Evolutionary conservation across 257 asterid genomes (phyloP).

Genomic region (Plantago major): DNA sequence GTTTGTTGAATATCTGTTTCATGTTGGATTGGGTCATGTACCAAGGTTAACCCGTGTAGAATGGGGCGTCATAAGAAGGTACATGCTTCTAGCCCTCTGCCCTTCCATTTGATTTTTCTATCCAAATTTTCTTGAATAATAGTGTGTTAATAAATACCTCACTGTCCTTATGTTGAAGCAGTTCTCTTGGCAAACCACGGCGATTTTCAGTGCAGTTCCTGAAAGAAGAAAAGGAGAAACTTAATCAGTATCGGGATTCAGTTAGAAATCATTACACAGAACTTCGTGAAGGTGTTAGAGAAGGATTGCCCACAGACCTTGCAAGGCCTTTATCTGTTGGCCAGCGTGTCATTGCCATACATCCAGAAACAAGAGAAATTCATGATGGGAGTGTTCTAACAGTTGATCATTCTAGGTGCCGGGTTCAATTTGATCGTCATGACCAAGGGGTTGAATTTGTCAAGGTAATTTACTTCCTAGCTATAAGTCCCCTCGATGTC

Average conservation of each 20-base stretch:
- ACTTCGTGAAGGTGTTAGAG: slow-evolving; percentile 79
- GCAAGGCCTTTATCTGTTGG: slow-evolving; percentile 92
- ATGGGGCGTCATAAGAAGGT: slow-evolving; percentile 96
- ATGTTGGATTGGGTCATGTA: slow-evolving; percentile 86
- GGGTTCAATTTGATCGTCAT: slow-evolving; percentile 88
- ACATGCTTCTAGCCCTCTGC: slow-evolving; percentile 16
- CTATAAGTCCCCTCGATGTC: slow-evolving; percentile 5
- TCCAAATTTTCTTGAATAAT: slow-evolving; percentile 5
- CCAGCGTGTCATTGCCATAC: slow-evolving; percentile 90
- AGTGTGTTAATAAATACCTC: slow-evolving; percentile 2
- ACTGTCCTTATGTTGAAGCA: slow-evolving; percentile 32
- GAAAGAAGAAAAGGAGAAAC: slow-evolving; percentile 95
- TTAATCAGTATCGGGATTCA: slow-evolving; percentile 77
- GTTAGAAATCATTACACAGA: slow-evolving; percentile 84
- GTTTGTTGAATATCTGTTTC: slow-evolving; percentile 79
- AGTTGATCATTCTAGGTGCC: slow-evolving; percentile 79
- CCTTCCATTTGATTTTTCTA: background rate
- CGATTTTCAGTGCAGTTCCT: slow-evolving; percentile 87
- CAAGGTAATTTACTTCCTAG: slow-evolving; percentile 45
- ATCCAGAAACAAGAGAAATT: slow-evolving; percentile 88
- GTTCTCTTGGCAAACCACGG: slow-evolving; percentile 95
- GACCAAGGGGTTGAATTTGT: slow-evolving; percentile 95
- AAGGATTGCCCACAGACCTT: slow-evolving; percentile 87
- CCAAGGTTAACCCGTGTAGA: slow-evolving; percentile 87
- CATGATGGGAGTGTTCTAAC: slow-evolving; percentile 89